Evolutionary conservation across 2,329 filamentous ascomycete genomes (phyloP).

Genomic region (Calonectria ilicicola): DNA sequence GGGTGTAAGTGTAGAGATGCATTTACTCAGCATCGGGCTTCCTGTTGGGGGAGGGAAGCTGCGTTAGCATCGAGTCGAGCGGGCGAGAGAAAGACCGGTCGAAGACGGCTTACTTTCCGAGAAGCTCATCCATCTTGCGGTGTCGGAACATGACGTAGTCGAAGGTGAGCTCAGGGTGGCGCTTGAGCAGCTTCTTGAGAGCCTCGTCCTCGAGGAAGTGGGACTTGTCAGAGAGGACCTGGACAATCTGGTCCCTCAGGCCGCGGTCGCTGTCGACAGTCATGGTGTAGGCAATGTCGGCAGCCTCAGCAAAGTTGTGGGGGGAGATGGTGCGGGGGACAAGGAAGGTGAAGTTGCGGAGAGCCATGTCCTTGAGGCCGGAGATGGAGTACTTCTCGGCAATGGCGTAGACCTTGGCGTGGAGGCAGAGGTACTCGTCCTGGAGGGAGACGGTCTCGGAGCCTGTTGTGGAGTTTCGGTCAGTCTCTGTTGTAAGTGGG

Average conservation of each 20-base stretch:
- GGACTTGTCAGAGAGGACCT: background rate
- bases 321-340: slow-evolving; percentile 10
- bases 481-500: background rate
- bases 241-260: slow-evolving; percentile 13
- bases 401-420: slow-evolving; percentile 24
- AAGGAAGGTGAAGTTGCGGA: slow-evolving; percentile 15
- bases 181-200: slow-evolving; percentile 19
- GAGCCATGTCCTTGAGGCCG: slow-evolving; percentile 15
- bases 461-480: background rate
- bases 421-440: slow-evolving; percentile 22
- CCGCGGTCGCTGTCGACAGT: slow-evolving; percentile 9
- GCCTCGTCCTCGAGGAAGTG: slow-evolving; percentile 18
- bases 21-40: background rate
- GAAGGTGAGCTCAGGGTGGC: slow-evolving; percentile 9
- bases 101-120: background rate
- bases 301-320: slow-evolving; percentile 17
- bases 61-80: background rate
- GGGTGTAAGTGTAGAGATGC: no score
- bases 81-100: background rate
- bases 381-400: slow-evolving; percentile 19
- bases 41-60: background rate
- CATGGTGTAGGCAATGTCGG: slow-evolving; percentile 19
- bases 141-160: slow-evolving; percentile 19
- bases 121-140: background rate
- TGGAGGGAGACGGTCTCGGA: slow-evolving; percentile 12